Evolutionary conservation across 2,329 filamentous ascomycete species (phyloP).

Genomic region (Alternaria angustiovoidea): DNA sequence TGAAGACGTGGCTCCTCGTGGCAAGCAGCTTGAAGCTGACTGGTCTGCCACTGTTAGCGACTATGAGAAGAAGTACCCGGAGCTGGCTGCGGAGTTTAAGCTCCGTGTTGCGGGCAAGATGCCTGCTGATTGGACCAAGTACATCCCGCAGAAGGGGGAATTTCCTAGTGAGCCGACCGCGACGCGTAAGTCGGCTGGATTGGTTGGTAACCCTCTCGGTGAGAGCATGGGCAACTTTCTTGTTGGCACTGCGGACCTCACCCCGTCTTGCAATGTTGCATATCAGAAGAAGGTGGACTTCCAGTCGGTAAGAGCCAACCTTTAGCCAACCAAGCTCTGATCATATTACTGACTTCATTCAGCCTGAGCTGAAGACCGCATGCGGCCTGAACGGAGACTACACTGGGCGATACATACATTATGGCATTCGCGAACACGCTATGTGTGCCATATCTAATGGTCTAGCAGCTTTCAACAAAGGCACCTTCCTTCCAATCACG

Average conservation of each 20-base stretch:
- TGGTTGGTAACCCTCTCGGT: slow-evolving; percentile 6
- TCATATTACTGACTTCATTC: slow-evolving; percentile 16
- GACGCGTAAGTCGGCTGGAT: slow-evolving; percentile 56
- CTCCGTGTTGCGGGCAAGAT: slow-evolving; percentile 59
- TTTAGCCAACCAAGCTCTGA: neutral
- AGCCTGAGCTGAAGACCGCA: slow-evolving; percentile 35
- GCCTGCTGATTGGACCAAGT: slow-evolving; percentile 57
- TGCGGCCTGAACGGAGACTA: slow-evolving; percentile 64
- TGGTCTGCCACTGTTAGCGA: slow-evolving; percentile 58
- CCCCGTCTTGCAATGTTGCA: slow-evolving; percentile 60
- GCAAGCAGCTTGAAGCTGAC: slow-evolving; percentile 56
- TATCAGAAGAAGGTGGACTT: slow-evolving; percentile 56
- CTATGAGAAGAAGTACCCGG: slow-evolving; percentile 58
- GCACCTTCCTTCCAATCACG: slow-evolving; percentile 65
- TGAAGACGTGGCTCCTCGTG: slow-evolving; percentile 55
- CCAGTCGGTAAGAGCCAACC: slow-evolving; percentile 43
- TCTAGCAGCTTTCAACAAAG: slow-evolving; percentile 57
- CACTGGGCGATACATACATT: slow-evolving; percentile 61
- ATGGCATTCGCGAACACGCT: slow-evolving; percentile 48
- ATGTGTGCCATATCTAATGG: slow-evolving; percentile 60
- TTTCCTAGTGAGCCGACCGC: slow-evolving; percentile 59
- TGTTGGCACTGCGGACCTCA: slow-evolving; percentile 70
- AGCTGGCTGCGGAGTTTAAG: slow-evolving; percentile 59
- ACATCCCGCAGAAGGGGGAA: slow-evolving; percentile 56
- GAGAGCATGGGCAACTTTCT: slow-evolving; percentile 67